phyloP scores from a whole-genome alignment of 805 yeast species.

The Spencermartinsiella europaea region DNA sequence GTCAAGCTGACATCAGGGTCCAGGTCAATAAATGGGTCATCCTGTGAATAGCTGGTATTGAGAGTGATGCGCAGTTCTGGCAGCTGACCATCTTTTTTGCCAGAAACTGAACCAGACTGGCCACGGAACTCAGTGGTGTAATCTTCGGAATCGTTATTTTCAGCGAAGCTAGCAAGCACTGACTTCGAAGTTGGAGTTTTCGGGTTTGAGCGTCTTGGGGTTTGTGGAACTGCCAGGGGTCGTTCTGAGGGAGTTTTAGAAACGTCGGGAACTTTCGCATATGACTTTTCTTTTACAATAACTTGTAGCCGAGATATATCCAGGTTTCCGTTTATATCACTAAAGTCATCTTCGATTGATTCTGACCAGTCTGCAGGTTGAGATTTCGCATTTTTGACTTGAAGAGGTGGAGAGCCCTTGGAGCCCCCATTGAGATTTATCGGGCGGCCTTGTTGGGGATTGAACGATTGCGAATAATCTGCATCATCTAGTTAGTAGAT shows the following conservation, averaged over 20 bases:
- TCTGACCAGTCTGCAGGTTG: no score
- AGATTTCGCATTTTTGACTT: no score
- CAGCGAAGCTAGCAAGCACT: background rate
- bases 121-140: slow-evolving; percentile 2
- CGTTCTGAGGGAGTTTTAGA: no score
- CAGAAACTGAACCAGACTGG: background rate
- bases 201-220: background rate
- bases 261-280: background rate
- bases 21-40: background rate
- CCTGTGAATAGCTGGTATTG: background rate
- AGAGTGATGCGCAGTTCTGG: background rate
- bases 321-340: background rate
- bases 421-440: no score
- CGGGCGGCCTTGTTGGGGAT: background rate
- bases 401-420: no score
- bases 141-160: slow-evolving; percentile 6
- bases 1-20: background rate
- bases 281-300: background rate
- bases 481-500: background rate
- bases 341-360: background rate
- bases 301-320: background rate
- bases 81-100: background rate
- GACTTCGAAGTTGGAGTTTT: background rate
- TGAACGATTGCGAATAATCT: background rate
- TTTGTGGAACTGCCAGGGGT: no score